phyloP scores from a whole-genome alignment of 202 grass and related monocot genomes.

The Sporobolus alterniflorus region DNA sequence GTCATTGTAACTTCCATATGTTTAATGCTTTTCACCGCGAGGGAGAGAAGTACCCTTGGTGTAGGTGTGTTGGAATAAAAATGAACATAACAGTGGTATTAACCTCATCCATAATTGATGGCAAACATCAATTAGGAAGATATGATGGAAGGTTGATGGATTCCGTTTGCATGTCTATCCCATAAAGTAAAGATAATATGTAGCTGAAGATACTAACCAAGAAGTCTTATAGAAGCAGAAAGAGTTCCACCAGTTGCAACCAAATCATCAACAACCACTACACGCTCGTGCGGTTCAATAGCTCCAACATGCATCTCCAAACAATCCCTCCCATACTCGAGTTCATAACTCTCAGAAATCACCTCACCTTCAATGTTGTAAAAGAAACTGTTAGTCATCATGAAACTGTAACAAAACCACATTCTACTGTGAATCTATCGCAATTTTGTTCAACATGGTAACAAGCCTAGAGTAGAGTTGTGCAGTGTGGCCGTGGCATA shows the following conservation, averaged over 20 bases:
- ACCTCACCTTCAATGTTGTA: conserved; percentile 64
- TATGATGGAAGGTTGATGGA: not conserved
- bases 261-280: conserved; percentile 79
- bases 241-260: conserved; percentile 93
- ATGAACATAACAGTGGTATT: not conserved
- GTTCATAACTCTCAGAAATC: conserved; percentile 72
- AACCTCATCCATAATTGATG: not conserved
- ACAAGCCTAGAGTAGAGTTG: not conserved
- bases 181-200: not conserved
- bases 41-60: not conserved
- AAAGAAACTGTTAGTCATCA: conserved; percentile 12
- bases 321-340: conserved; percentile 89
- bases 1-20: not conserved
- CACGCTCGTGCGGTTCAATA: conserved; percentile 50
- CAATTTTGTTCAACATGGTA: not conserved
- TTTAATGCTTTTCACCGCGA: not conserved
- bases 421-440: not conserved
- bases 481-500: too few relatives aligned
- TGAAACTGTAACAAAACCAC: conserved; percentile 1
- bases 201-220: conserved; percentile 51
- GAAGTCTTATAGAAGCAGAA: conserved; percentile 81
- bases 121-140: conserved; percentile 4
- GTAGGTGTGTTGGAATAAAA: conserved; percentile 3
- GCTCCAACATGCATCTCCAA: conserved; percentile 87
- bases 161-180: not conserved